Conservation (phyloP, 371 early-diverging fungal genomes). For the Lichtheimia ramosa region DNA sequence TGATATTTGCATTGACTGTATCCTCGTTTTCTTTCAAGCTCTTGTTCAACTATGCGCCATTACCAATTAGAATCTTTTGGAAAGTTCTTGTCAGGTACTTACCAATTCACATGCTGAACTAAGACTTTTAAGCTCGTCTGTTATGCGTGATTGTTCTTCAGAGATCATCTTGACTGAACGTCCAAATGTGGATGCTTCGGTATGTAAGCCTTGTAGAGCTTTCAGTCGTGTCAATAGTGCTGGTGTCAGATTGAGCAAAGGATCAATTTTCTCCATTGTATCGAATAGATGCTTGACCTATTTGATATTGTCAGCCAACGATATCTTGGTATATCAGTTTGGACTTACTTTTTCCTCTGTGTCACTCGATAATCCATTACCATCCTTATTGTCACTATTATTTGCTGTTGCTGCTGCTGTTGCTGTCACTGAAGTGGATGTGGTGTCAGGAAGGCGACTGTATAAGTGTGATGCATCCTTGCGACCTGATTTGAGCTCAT, state of each 20-base stretch:
- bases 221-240: conserved; percentile 80
- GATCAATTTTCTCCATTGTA: conserved; percentile 75
- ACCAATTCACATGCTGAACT: conserved; percentile 56
- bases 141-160: conserved; percentile 71
- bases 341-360: conserved; percentile 28
- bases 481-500: conserved; percentile 60
- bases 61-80: not conserved
- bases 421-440: conserved; percentile 1
- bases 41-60: conserved; percentile 48
- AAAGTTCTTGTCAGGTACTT: conserved; percentile 6
- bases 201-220: conserved; percentile 77
- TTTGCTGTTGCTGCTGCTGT: conserved; percentile 9
- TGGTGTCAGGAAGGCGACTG: conserved; percentile 13
- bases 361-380: conserved; percentile 17
- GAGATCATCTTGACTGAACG: conserved; percentile 73
- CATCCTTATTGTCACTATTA: conserved; percentile 19
- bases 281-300: conserved; percentile 74
- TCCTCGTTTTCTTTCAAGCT: conserved; percentile 69
- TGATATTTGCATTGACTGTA: conserved; percentile 66
- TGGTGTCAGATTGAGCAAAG: conserved; percentile 77
- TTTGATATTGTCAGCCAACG: too few species aligned
- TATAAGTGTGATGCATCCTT: conserved; percentile 41
- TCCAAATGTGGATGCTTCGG: conserved; percentile 79
- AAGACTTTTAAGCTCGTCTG: conserved; percentile 68
- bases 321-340: not conserved